Base-by-base conservation (phyloP, 805 yeast genomes). In the Ogataea trehalophila region DNA sequence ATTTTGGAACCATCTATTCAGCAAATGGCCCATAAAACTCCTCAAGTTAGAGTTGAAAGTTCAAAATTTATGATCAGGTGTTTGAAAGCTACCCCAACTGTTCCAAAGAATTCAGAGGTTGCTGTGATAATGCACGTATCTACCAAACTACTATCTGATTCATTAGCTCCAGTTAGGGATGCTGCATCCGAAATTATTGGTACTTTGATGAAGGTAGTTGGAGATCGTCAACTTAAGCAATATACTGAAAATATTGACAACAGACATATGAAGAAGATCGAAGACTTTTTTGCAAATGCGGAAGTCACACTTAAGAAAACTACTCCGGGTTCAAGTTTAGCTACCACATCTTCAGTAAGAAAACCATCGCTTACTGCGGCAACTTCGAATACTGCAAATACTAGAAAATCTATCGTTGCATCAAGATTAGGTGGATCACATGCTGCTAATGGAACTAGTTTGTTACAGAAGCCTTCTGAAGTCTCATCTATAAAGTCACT, bases 101-200 rank as follows among this genome's bases (percentile, higher is more conserved):
- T 74, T 0, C 95, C 95, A 5, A 66, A 67, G 4, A 61, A 69
- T 14, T 52, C 65, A 0, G 89, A 86, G 45, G 60, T 82, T 40
- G 85, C 83, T 48, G 60, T 63, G 7, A 79, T 88, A 1, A 75
- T 83, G 68, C 76, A 72, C 1, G 63, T 70, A 1, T 76, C 81
- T 1, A 71, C 77, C 8, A 87, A 83, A 57, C 70, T 87, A n/a
- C 75, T 89, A 38, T 72, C 79, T 37, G 99, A 94, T 55, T 82
- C 95, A 0, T 87, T 85, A 61, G 95, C 89, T 42, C 87, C 92
- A 1, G 84, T 87, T 2, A 79, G 99, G 60, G 78, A 82, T 43
- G 81, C 83, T 5, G 85, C 92, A 0, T 84, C 89, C 40, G 87
- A 84, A 58, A 73, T 83, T 55, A 75, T 90, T 35, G 98, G 97